phyloP scores from a whole-genome alignment of 495 filamentous ascomycete genomes.

The Friedmanniomyces simplex region DNA sequence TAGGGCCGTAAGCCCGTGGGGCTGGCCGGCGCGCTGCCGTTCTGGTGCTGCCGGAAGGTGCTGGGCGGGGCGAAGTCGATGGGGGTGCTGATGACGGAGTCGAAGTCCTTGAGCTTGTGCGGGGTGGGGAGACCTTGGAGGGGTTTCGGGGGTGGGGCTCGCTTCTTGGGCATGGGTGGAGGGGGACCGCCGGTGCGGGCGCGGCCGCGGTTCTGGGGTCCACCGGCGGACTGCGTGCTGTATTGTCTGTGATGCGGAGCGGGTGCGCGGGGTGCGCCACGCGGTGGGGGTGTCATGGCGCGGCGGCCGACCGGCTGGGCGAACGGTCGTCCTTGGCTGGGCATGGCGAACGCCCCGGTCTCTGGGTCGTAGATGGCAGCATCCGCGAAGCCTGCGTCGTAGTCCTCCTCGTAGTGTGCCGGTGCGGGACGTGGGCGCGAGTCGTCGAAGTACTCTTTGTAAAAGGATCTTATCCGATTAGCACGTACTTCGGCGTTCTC shows the following conservation, averaged over 20 bases:
- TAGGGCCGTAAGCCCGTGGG: slow-evolving; percentile 72
- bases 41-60: slow-evolving; percentile 53
- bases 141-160: slow-evolving; percentile 60
- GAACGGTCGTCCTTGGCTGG: slow-evolving; percentile 45
- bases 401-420: slow-evolving; percentile 58
- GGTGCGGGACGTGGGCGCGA: slow-evolving; percentile 48
- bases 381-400: slow-evolving; percentile 56
- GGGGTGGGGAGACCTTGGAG: slow-evolving; percentile 75
- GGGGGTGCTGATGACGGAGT: slow-evolving; percentile 59
- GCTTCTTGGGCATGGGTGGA: slow-evolving; percentile 41
- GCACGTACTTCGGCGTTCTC: slow-evolving; percentile 78
- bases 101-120: slow-evolving; percentile 65
- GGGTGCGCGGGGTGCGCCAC: slow-evolving; percentile 53
- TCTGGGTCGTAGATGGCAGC: slow-evolving; percentile 61
- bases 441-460: slow-evolving; percentile 98
- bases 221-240: slow-evolving; percentile 23
- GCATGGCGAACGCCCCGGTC: slow-evolving; percentile 62
- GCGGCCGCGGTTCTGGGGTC: slow-evolving; percentile 36
- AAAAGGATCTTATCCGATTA: slow-evolving; percentile 95
- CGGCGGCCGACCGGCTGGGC: slow-evolving; percentile 75
- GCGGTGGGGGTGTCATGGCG: slow-evolving; percentile 94
- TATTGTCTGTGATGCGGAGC: slow-evolving; percentile 32
- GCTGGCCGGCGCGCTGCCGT: slow-evolving; percentile 63
- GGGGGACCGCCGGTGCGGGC: slow-evolving; percentile 22
- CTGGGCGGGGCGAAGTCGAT: slow-evolving; percentile 82